Evolutionary conservation across 139 green algal species (phyloP), one percentile per base, ranked within the genome.

Genomic region (Closterium sp.): DNA sequence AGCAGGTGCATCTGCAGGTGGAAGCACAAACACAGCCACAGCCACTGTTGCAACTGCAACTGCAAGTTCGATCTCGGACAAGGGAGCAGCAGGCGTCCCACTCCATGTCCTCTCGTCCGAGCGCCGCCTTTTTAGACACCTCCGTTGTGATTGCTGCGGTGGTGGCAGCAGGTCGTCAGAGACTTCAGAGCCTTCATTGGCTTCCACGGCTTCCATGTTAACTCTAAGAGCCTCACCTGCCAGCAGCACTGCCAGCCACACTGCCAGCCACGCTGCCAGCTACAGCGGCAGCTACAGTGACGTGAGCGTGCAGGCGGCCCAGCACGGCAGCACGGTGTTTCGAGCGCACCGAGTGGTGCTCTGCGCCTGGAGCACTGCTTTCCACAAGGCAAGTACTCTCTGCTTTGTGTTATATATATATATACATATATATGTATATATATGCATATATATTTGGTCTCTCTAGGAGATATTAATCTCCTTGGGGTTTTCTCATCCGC

Each of bases 361-460:
- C 21, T 84, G 87, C n/a, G 87, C 87, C 87, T 90, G 87, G 87
- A 90, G 87, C 34, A 23, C 87, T 16, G 30, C 85, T 30, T 89
- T 89, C 64, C 30, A 33, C 33, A 89, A 33, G 85, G 85, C 34
- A 16, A 33, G 83, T 86, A 21, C 25, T 86, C 25, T 86, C 81
- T 33, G n/a, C 83, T 33, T 12, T 32, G 21, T 86, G n/a, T n/a
- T n/a, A n/a, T n/a, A n/a, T n/a, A n/a, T n/a, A n/a, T n/a, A n/a
- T n/a, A n/a, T n/a, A n/a, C n/a, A n/a, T n/a, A n/a, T n/a, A n/a
- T n/a, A n/a, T n/a, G n/a, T n/a, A n/a, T n/a, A n/a, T n/a, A n/a
- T n/a, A n/a, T n/a, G n/a, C n/a, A n/a, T n/a, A n/a, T n/a, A n/a
- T n/a, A n/a, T n/a, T n/a, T n/a, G n/a, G n/a, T n/a, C n/a, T n/a